Conservation (phyloP, 495 filamentous ascomycete species). For the Hypoxylon crocopeplum region DNA sequence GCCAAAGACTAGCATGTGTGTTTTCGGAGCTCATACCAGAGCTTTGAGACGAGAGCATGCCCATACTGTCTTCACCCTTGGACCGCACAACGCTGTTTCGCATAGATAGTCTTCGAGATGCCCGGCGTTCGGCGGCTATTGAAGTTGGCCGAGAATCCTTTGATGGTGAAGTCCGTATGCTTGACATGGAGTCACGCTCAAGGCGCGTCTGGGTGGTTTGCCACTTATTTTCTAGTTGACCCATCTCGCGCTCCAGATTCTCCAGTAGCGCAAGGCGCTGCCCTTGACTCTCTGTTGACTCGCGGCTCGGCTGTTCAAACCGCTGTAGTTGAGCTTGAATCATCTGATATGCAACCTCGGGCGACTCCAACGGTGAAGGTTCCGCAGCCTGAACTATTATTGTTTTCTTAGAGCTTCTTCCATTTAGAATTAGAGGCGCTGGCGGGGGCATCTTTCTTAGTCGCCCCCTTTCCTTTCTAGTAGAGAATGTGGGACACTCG, state of each 20-base stretch:
- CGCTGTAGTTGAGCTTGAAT: slow-evolving; percentile 59
- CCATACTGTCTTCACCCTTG: slow-evolving; percentile 30
- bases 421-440: slow-evolving; percentile 53
- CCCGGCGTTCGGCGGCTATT: slow-evolving; percentile 40
- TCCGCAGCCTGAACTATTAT: slow-evolving; percentile 47
- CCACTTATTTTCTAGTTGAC: slow-evolving; percentile 58
- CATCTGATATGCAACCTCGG: slow-evolving; percentile 52
- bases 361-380: slow-evolving; percentile 58
- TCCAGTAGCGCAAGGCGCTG: slow-evolving; percentile 53
- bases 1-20: slow-evolving; percentile 41
- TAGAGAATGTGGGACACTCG: slow-evolving; percentile 59
- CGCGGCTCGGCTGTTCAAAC: slow-evolving; percentile 45
- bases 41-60: slow-evolving; percentile 32
- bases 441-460: slow-evolving; percentile 56
- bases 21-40: slow-evolving; percentile 38
- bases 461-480: slow-evolving; percentile 46
- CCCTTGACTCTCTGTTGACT: slow-evolving; percentile 41
- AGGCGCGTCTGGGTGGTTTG: slow-evolving; percentile 55
- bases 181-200: slow-evolving; percentile 56
- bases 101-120: slow-evolving; percentile 41
- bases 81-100: slow-evolving; percentile 33
- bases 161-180: slow-evolving; percentile 44
- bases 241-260: slow-evolving; percentile 62
- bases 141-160: slow-evolving; percentile 40
- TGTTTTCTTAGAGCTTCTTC: slow-evolving; percentile 36